These are phyloP conservation scores for Glaciozyma martinii DNA, from an alignment of 768 basidiomycete species.

Conservation along the genomic window DNA sequence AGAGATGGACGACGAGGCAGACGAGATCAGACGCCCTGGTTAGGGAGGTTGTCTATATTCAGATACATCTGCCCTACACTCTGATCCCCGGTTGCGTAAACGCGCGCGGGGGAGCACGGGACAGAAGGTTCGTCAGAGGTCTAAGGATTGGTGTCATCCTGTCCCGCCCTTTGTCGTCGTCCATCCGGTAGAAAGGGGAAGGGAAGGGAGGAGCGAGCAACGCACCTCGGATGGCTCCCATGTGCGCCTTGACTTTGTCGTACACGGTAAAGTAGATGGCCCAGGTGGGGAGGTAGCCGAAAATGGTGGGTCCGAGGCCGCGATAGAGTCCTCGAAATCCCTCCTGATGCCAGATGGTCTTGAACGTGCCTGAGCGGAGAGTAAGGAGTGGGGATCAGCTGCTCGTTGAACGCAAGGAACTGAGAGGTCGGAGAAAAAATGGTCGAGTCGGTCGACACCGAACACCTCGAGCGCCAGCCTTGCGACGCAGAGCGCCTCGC, in stretches of 20 bases:
- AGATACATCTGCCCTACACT: constrained; percentile 12
- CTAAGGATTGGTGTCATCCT: constrained; percentile 30
- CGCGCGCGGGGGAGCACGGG: not conserved
- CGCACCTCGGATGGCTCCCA: constrained; percentile 28
- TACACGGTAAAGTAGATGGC: constrained; percentile 98
- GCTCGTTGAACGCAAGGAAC: not conserved
- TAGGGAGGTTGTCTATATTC: constrained; percentile 27
- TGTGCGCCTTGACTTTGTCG: constrained; percentile 75
- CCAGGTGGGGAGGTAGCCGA: constrained; percentile 97
- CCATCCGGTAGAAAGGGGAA: not conserved
- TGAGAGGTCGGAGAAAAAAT: not conserved
- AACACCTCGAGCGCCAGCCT: not conserved
- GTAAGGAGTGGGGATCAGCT: no score
- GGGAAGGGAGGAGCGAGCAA: not conserved
- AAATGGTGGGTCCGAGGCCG: constrained; percentile 90
- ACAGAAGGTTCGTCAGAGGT: constrained; percentile 34
- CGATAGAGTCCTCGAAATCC: constrained; percentile 88
- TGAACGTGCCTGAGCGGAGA: constrained; percentile 47
- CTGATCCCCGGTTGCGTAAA: not conserved
- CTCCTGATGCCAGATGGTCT: constrained; percentile 52
- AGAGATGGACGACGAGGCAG: not conserved
- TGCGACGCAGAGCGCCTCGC: not conserved
- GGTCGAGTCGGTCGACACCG: not conserved
- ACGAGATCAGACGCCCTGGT: constrained; percentile 31
- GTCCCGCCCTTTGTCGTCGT: constrained; percentile 5